These are phyloP conservation scores for Pleurotus sapidus DNA, from an alignment of 768 basidiomycete species.

Conservation along the genomic window DNA sequence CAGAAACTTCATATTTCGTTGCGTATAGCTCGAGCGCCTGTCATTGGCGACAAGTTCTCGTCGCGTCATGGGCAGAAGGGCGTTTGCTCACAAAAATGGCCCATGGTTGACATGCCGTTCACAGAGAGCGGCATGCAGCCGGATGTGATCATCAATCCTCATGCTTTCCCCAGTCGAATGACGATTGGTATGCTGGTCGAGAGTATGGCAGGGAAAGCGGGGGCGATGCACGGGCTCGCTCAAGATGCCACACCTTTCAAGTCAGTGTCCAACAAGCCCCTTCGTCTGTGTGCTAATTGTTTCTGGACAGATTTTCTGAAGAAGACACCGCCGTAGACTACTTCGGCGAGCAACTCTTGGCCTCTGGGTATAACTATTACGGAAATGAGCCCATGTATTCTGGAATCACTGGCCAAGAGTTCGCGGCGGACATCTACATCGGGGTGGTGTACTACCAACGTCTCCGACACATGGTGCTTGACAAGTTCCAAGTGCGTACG, in stretches of 20 bases:
- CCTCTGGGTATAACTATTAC: conserved; percentile 97
- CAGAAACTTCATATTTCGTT: conserved; percentile 94
- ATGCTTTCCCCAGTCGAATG: conserved; percentile 99
- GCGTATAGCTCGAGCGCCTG: conserved; percentile 90
- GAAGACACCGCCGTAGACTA: conserved; percentile 97
- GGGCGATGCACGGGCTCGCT: conserved; percentile 96
- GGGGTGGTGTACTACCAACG: conserved; percentile 99
- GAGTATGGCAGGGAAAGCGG: conserved; percentile 99
- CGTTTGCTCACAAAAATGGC: conserved; percentile 99
- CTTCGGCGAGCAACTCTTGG: conserved; percentile 92
- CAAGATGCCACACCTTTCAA: conserved; percentile 99
- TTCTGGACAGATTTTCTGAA: conserved; percentile 75
- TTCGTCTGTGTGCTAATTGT: conserved; percentile 10
- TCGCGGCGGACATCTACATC: conserved; percentile 97
- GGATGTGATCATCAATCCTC: conserved; percentile 99
- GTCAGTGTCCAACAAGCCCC: conserved; percentile 41
- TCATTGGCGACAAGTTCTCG: conserved; percentile 99
- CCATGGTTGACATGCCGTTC: conserved; percentile 97
- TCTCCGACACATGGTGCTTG: conserved; percentile 97
- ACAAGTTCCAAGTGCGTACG: conserved; percentile 99
- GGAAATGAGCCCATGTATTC: conserved; percentile 99
- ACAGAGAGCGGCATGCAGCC: conserved; percentile 98
- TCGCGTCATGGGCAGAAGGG: conserved; percentile 99
- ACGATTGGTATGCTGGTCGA: conserved; percentile 99
- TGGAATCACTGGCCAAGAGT: conserved; percentile 98